A percentile compares a stretch with the other conserved stretches of the same genome.
Evolutionary conservation across 495 filamentous ascomycete genomes (phyloP).

Genomic region (Aspergillus sclerotiicarbonarius): DNA sequence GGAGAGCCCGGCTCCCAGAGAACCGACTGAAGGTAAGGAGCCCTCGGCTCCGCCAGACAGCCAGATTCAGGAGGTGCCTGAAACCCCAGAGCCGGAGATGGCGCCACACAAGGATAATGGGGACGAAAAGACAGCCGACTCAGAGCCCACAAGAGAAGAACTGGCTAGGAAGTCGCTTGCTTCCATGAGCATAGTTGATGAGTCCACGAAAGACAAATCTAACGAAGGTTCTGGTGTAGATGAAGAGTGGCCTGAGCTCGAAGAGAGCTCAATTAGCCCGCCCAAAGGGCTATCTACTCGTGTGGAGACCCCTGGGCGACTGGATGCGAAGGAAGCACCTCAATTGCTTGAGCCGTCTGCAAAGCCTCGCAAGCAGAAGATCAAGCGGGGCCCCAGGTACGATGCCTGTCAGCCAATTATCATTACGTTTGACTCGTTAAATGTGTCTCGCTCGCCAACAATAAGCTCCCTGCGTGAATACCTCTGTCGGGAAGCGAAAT

Average conservation of each 20-base stretch:
- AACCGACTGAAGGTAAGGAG: conserved; percentile 7
- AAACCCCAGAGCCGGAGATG: conserved; percentile 32
- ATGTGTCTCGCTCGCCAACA: conserved; percentile 55
- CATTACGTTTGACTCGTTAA: conserved; percentile 86
- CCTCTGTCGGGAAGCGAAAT: conserved; percentile 65
- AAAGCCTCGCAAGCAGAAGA: conserved; percentile 25
- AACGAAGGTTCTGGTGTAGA: conserved; percentile 10
- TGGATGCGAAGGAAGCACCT: neutral
- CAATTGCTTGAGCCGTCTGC: conserved; percentile 16
- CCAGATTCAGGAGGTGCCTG: conserved; percentile 34
- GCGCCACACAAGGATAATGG: neutral
- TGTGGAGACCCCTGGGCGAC: too few relatives aligned
- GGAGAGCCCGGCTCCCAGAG: conserved; percentile 15
- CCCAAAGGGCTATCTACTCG: neutral
- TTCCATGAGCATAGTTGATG: conserved; percentile 25
- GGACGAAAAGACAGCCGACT: conserved; percentile 3
- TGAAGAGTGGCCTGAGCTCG: conserved; percentile 29
- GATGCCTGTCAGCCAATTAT: conserved; percentile 58
- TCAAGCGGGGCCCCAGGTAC: conserved; percentile 30
- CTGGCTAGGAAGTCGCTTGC: conserved; percentile 23
- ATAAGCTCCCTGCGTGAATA: conserved; percentile 72
- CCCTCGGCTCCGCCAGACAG: conserved; percentile 16
- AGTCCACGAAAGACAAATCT: neutral
- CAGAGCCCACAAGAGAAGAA: conserved; percentile 22
- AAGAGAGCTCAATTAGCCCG: conserved; percentile 21